Percentiles rank a stretch among this genome's conserved stretches.
Conservation (phyloP, 164 flowering plant species). For the Umbellularia californica region DNA sequence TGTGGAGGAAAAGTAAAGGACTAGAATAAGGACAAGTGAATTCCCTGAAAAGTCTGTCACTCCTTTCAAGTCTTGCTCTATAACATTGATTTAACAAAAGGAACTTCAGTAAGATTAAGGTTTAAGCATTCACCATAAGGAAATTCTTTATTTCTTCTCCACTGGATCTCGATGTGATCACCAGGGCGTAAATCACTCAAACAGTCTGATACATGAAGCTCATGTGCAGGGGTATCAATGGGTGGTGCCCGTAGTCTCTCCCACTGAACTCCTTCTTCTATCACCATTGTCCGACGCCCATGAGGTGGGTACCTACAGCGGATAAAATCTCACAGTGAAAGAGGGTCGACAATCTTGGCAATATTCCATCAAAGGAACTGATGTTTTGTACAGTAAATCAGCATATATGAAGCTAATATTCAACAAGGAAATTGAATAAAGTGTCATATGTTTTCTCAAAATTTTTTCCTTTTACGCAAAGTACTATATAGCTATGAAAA, state of each 20-base stretch:
- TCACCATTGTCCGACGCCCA: constrained; percentile 33
- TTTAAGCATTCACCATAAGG: constrained; percentile 12
- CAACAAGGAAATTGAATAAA: not conserved
- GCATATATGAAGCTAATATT: not conserved
- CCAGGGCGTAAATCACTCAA: constrained; percentile 69
- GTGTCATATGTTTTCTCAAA: not conserved
- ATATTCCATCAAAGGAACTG: not conserved
- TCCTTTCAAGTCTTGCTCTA: not conserved
- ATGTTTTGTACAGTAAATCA: not conserved
- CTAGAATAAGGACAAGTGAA: not conserved
- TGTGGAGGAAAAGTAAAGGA: not conserved
- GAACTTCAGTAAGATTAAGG: not conserved
- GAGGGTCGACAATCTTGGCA: not conserved
- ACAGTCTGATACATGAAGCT: constrained; percentile 72
- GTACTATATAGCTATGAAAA: not conserved
- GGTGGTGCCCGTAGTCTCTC: constrained; percentile 74
- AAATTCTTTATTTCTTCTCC: constrained; percentile 84
- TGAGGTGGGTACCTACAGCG: constrained; percentile 52
- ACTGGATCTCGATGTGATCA: constrained; percentile 90
- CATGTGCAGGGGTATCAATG: constrained; percentile 52
- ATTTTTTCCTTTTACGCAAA: not conserved
- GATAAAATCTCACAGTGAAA: not conserved
- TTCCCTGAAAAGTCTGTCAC: not conserved
- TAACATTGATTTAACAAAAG: too few relatives aligned
- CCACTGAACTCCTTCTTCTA: constrained; percentile 74